Evolutionary conservation across 1,139 yeast species (phyloP), one percentile per base, ranked within the genome.

Genomic region (Petasospora fabianii): DNA sequence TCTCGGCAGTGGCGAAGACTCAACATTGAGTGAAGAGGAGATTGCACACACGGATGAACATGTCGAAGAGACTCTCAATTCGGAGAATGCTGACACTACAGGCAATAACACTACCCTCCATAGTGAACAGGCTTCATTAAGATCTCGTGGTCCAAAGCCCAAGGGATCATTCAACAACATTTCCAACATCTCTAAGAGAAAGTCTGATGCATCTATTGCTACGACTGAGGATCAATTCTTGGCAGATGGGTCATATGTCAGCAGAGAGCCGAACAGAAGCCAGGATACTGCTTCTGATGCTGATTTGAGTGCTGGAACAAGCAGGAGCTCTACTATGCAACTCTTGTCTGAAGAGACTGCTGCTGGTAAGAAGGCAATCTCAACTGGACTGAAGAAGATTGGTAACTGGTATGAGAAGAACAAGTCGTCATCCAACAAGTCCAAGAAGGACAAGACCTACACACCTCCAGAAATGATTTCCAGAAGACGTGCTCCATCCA

Each of bases 381-480:
- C 71, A 4, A 62, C 59, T 35, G 74, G 84, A 0, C 59, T 80
- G 35, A 75, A 70, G 44, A 80, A 76, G 50, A 61, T 83, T n/a
- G 85, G 84, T 2, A 79, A 75, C 46, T 80, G 90, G 87, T 82
- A 82, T 50, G 75, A 71, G 40, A 80, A 74, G 38, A 72, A 67
- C 67, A 56, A 38, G 43, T 44, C 43, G 41, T 24, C 36, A 11
- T 22, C 36, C 10, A 3, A 34, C 35, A 27, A 32, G 40, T 4
- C 27, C 4, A 44, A 37, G 28, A 33, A 30, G 19, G 26, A 38
- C 31, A 43, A 40, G 31, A 27, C 19, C 3, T 76, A 77, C 47
- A 65, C 62, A 3, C 75, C 80, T 0, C 85, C 85, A 0, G 84
- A 79, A 53, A 80, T 80, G 86, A 80, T 80, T 21, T 68, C 75